These are phyloP conservation scores for Saturnispora galanensis DNA, from an alignment of 805 yeast species.

Conservation along the genomic window DNA sequence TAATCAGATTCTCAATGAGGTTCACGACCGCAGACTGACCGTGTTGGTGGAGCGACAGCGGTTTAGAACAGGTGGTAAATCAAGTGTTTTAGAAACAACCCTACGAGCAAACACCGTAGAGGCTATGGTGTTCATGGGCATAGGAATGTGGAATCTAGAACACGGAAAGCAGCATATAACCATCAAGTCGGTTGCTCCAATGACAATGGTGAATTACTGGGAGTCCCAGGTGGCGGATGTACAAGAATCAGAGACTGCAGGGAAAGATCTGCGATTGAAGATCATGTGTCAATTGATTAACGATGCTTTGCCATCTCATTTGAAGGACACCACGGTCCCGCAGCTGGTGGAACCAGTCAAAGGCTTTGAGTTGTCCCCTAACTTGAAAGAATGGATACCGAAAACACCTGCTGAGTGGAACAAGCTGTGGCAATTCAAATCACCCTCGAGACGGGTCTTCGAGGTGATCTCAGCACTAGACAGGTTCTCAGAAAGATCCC, in stretches of 20 bases:
- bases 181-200: slow-evolving; percentile 7
- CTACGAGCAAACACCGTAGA: slow-evolving; percentile 47
- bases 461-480: slow-evolving; percentile 18
- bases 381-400: too few species aligned
- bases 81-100: slow-evolving; percentile 39
- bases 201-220: slow-evolving; percentile 27
- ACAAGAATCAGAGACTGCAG: not conserved
- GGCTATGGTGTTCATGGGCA: slow-evolving; percentile 29
- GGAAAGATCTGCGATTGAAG: slow-evolving; percentile 10
- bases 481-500: slow-evolving; percentile 8
- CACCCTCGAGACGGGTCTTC: slow-evolving; percentile 19
- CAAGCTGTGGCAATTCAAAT: slow-evolving; percentile 9
- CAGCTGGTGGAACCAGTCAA: not conserved
- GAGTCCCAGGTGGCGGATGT: not conserved
- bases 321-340: not conserved
- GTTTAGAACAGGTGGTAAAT: slow-evolving; percentile 38
- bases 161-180: slow-evolving; percentile 1
- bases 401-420: slow-evolving; percentile 4
- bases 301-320: slow-evolving; percentile 1
- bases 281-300: slow-evolving; percentile 6
- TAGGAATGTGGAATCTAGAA: slow-evolving; percentile 6
- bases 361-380: not conserved
- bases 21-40: slow-evolving; percentile 10
- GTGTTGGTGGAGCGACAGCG: slow-evolving; percentile 50
- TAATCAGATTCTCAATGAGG: slow-evolving; percentile 11